Percentiles rank a stretch among this genome's conserved stretches.
Evolutionary conservation across 768 basidiomycete species (phyloP).

Genomic region (Russula compacta): DNA sequence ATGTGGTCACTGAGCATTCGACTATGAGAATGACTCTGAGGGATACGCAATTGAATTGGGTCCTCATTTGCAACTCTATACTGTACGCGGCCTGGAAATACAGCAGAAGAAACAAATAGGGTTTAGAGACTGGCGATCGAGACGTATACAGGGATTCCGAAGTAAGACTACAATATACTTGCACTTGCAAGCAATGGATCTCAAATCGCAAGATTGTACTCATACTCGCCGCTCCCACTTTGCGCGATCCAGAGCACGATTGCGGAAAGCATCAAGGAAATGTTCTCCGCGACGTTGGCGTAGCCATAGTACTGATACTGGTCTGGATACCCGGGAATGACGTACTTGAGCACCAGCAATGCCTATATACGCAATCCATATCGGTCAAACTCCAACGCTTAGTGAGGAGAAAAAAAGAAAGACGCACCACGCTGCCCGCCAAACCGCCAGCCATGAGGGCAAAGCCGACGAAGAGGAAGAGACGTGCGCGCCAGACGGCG

Average conservation of each 20-base stretch:
- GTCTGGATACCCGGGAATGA: slow-evolving; percentile 60
- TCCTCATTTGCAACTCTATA: not conserved
- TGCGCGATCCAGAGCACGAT: slow-evolving; percentile 91
- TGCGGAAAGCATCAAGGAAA: slow-evolving; percentile 73
- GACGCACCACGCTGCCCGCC: slow-evolving; percentile 90
- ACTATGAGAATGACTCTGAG: too few species aligned
- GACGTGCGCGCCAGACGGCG: slow-evolving; percentile 84
- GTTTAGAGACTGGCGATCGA: not conserved
- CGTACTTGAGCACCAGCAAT: slow-evolving; percentile 83
- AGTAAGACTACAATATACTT: not conserved
- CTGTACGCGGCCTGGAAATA: not conserved
- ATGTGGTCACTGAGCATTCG: too few species aligned
- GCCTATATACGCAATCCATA: slow-evolving; percentile 43
- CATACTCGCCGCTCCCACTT: slow-evolving; percentile 78
- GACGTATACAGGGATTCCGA: not conserved
- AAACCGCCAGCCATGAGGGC: slow-evolving; percentile 96
- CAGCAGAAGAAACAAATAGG: not conserved
- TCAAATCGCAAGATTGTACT: slow-evolving; percentile 63
- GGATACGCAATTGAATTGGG: not conserved
- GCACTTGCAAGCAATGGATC: not conserved
- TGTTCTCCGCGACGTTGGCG: slow-evolving; percentile 92
- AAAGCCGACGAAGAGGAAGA: slow-evolving; percentile 91
- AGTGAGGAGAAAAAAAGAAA: not conserved
- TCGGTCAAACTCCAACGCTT: not conserved
- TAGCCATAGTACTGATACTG: slow-evolving; percentile 87